Evolutionary conservation across 2,329 filamentous ascomycete species (phyloP), one percentile per base, ranked within the genome.

Genomic region (Pseudocercospora eumusae): DNA sequence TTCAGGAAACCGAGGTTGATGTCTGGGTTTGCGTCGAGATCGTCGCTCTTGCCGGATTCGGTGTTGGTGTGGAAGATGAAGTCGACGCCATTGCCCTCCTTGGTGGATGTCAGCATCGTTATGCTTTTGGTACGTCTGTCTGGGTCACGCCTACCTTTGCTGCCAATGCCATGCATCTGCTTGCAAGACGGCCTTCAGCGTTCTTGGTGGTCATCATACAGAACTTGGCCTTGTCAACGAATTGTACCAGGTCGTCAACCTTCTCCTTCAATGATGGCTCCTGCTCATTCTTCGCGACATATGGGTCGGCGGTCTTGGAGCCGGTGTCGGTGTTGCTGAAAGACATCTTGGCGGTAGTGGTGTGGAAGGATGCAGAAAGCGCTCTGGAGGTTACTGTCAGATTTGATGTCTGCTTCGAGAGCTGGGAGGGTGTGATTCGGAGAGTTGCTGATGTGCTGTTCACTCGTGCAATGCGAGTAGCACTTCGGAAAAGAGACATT

Each of bases 1-100:
- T 75, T 70, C 69, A 93, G 82, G 81, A 96, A 96, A 53, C 88
- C 85, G 67, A 96, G 83, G 80, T 96, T 96, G 79, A 92, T 84
- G 69, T 90, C 84, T 0, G 88, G 80, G 75, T 96, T 88, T 60
- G 81, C 80, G 60, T 85, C 81, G 45, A 96, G 83, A 72, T 96
- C 92, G 75, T 91, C 84, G 4, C 91, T 92, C 83, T 96, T 96
- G 78, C 91, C 87, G 9, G 90, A 92, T 75, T 93, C 90, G 65
- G 91, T 92, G 81, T 96, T 96, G 73, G 92, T 92, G 81, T 95
- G 89, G 84, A 96, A 96, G 76, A 96, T 84, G 60, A 95, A 84
- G 75, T 96, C 92, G 61, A 92, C 83, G 71, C 90, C 89, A 66
- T 88, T 88, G 64, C 83, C 82, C 78, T 96, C 91, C 90, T 93